Conservation (phyloP, 441 rosid species). For the Syzygium syzygioides region DNA sequence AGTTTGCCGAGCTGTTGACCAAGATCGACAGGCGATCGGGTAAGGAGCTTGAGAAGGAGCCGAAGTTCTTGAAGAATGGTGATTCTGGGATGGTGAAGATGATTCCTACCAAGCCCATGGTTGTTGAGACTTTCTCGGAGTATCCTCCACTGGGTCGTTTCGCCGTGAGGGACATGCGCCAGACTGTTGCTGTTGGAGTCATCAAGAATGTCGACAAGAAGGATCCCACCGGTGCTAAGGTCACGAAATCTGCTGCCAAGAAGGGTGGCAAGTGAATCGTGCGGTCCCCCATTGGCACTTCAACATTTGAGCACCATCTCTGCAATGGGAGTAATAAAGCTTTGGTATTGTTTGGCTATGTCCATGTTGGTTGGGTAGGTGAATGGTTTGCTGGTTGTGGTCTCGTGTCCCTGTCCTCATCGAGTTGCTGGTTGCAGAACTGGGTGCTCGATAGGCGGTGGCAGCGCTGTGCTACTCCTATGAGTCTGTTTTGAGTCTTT, state of each 20-base stretch:
- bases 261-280: conserved; percentile 68
- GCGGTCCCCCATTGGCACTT: neutral
- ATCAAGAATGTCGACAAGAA: conserved; percentile 80
- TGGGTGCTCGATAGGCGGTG: conserved; percentile 60
- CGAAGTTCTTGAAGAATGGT: conserved; percentile 71
- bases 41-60: conserved; percentile 67
- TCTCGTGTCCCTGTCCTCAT: neutral
- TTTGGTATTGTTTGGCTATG: neutral
- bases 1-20: conserved; percentile 57
- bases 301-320: neutral
- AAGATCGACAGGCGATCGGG: conserved; percentile 66
- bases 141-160: conserved; percentile 83
- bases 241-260: conserved; percentile 68
- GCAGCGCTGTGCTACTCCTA: neutral
- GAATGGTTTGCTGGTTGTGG: conserved; percentile 16
- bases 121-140: conserved; percentile 61
- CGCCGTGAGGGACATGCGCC: conserved; percentile 83
- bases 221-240: conserved; percentile 72
- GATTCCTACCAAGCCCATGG: conserved; percentile 79
- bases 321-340: conserved; percentile 2
- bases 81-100: conserved; percentile 71
- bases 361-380: neutral
- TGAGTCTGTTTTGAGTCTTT: neutral
- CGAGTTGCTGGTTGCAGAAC: conserved; percentile 20
- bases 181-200: conserved; percentile 80